Conservation (phyloP, 106 monocot species). For the Dactylorhiza incarnata region DNA sequence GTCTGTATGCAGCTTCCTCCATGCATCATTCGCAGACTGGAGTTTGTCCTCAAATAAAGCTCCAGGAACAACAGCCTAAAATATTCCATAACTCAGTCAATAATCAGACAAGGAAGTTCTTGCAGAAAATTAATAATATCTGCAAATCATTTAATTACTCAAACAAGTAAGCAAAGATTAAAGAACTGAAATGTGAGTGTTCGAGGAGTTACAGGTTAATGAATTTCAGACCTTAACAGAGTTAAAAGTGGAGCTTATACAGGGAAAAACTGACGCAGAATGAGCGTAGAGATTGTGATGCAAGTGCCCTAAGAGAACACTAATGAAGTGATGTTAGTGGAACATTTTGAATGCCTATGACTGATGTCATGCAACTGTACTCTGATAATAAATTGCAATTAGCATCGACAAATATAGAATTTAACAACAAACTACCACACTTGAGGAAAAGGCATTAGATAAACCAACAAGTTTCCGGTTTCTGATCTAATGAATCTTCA, state of each 20-base stretch:
- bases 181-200: background rate
- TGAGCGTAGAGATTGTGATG: too few relatives aligned
- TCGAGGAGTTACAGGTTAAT: background rate
- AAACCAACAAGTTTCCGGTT: too few relatives aligned
- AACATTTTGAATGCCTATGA: too few relatives aligned
- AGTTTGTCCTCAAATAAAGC: constrained; percentile 95
- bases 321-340: too few relatives aligned
- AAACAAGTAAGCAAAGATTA: background rate
- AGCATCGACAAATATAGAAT: too few relatives aligned
- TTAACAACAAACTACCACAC: too few relatives aligned
- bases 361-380: too few relatives aligned
- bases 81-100: constrained; percentile 9
- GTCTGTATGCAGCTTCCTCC: constrained; percentile 97
- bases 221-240: background rate
- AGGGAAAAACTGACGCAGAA: background rate
- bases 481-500: too few relatives aligned
- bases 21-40: constrained; percentile 91
- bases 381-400: too few relatives aligned
- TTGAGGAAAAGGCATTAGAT: too few relatives aligned
- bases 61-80: constrained; percentile 75
- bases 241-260: background rate
- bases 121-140: background rate
- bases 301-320: too few relatives aligned
- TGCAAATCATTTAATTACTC: background rate
- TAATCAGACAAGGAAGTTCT: background rate